Evolutionary conservation across 768 basidiomycete genomes (phyloP).

Genomic region (Leccinum barrowsii): DNA sequence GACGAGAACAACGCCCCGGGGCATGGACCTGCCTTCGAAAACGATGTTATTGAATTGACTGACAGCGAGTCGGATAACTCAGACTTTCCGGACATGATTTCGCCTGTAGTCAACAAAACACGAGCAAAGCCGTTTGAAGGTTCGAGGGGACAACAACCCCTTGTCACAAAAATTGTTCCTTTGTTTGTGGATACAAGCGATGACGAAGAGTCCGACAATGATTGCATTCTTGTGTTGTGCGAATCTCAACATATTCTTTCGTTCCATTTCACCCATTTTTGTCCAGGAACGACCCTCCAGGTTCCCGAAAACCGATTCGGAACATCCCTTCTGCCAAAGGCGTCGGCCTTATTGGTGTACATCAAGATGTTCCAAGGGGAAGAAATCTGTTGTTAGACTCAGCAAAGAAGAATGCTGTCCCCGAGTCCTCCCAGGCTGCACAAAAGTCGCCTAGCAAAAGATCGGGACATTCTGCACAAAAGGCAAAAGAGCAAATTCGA

Average conservation of each 20-base stretch:
- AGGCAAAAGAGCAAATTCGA: slow-evolving; percentile 41
- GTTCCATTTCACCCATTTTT: slow-evolving; percentile 2
- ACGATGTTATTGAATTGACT: slow-evolving; percentile 29
- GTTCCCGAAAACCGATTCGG: slow-evolving; percentile 44
- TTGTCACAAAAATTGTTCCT: slow-evolving; percentile 10
- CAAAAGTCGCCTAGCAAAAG: slow-evolving; percentile 21
- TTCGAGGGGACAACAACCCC: slow-evolving; percentile 7
- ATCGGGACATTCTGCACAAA: slow-evolving; percentile 27
- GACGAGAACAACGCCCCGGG: neutral
- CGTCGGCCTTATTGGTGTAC: neutral
- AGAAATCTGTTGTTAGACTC: slow-evolving; percentile 7
- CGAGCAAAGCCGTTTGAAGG: slow-evolving; percentile 1
- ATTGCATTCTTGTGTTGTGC: slow-evolving; percentile 39
- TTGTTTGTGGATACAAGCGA: slow-evolving; percentile 32
- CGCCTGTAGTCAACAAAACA: slow-evolving; percentile 18
- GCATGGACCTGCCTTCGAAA: neutral
- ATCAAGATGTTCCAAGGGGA: slow-evolving; percentile 6
- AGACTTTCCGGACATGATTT: slow-evolving; percentile 23
- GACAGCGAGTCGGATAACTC: slow-evolving; percentile 26
- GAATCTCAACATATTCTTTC: slow-evolving; percentile 12
- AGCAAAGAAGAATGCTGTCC: slow-evolving; percentile 6
- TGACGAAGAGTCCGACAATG: slow-evolving; percentile 32
- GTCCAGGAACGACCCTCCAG: slow-evolving; percentile 46
- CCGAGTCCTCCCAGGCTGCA: neutral
- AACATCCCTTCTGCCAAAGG: slow-evolving; percentile 7